phyloP scores from a whole-genome alignment of 805 yeast species.

The Cyberlindnera meyerae region DNA sequence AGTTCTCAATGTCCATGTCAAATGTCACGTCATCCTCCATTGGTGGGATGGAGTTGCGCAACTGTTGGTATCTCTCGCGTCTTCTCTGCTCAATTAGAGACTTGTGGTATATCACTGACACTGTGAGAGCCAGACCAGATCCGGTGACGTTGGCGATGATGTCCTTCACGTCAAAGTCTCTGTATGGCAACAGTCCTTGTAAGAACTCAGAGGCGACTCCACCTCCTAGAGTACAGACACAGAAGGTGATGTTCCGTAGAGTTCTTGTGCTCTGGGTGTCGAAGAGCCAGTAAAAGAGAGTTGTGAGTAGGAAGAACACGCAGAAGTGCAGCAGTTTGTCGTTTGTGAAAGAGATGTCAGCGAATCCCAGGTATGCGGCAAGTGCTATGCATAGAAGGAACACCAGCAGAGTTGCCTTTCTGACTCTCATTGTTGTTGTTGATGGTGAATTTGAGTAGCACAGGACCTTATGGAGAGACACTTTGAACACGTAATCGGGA shows the following conservation, averaged over 20 bases:
- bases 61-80: constrained; percentile 21
- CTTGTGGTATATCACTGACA: constrained; percentile 21
- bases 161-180: constrained; percentile 47
- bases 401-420: constrained; percentile 29
- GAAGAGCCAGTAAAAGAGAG: constrained; percentile 43
- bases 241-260: constrained; percentile 32
- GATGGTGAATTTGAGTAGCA: no score
- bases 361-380: constrained; percentile 25
- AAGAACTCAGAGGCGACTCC: constrained; percentile 46
- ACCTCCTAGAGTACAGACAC: constrained; percentile 42
- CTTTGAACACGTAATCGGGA: no score
- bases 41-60: constrained; percentile 26
- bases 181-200: constrained; percentile 41
- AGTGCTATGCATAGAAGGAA: constrained; percentile 33
- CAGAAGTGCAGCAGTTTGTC: constrained; percentile 49
- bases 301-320: constrained; percentile 43
- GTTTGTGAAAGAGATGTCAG: constrained; percentile 37
- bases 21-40: constrained; percentile 22
- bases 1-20: constrained; percentile 21
- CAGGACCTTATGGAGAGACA: no score
- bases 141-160: constrained; percentile 36
- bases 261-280: constrained; percentile 31
- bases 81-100: constrained; percentile 21
- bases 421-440: constrained; percentile 18
- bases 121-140: constrained; percentile 15